A percentile compares a stretch with the other conserved stretches of the same genome.
Evolutionary conservation across 75 land plant genomes (phyloP).

Genomic region (Ceratopteris richardii): DNA sequence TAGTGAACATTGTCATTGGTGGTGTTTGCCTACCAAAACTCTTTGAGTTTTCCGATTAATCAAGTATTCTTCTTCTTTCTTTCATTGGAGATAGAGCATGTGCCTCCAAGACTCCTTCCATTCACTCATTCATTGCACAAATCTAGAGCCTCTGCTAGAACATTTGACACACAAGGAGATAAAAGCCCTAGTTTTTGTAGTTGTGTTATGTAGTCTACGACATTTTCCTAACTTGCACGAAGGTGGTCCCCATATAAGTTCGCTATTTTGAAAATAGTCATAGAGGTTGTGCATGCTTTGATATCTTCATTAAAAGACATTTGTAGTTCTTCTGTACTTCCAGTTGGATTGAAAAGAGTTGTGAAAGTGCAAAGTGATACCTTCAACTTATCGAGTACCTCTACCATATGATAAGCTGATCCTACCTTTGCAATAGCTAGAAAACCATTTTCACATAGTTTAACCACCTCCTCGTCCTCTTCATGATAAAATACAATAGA

Average conservation of each 20-base stretch:
- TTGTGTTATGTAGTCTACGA: conserved; percentile 66
- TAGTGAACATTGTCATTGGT: no score
- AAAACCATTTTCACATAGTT: conserved; percentile 65
- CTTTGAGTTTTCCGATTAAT: no score
- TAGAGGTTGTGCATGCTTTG: conserved; percentile 74
- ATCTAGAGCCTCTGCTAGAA: conserved; percentile 57
- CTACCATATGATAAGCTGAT: conserved; percentile 74
- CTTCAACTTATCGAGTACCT: conserved; percentile 71
- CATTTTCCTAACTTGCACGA: conserved; percentile 77
- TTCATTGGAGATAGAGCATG: no score
- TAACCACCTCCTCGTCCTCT: conserved; percentile 67
- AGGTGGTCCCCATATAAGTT: conserved; percentile 72
- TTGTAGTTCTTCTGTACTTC: conserved; percentile 61
- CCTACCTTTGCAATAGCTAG: conserved; percentile 75
- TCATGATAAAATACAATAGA: conserved; percentile 93
- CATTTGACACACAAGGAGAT: conserved; percentile 66
- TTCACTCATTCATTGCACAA: conserved; percentile 45
- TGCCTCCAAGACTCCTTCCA: no score
- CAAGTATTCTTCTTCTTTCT: no score
- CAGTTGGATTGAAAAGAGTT: conserved; percentile 54
- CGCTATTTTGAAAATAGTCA: conserved; percentile 69
- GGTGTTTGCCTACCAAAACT: no score
- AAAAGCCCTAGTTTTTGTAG: conserved; percentile 77
- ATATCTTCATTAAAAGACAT: conserved; percentile 71
- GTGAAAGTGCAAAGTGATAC: conserved; percentile 84